Percentiles rank a stretch among this genome's conserved stretches.
Conservation (phyloP, 441 rosid species). For the Populus trichocarpa region DNA sequence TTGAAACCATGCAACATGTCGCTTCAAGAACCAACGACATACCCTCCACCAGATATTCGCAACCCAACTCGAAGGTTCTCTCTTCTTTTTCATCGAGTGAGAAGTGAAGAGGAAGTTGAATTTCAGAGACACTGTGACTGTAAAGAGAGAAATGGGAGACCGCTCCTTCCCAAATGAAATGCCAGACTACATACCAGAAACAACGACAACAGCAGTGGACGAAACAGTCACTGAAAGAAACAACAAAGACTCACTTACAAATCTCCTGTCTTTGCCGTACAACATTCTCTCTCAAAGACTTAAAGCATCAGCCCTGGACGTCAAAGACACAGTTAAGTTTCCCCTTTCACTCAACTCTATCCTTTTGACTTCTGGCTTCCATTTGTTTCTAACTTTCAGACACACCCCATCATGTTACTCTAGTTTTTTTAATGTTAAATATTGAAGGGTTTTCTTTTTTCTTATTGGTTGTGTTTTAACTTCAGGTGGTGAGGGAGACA, state of each 20-base stretch:
- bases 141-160: slow-evolving; percentile 37
- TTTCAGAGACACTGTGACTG: not conserved
- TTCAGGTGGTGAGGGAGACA: slow-evolving; percentile 59
- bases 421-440: not conserved
- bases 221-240: slow-evolving; percentile 12
- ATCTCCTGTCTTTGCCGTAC: slow-evolving; percentile 40
- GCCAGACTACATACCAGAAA: slow-evolving; percentile 33
- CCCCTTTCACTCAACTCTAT: not conserved
- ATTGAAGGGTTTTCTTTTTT: not conserved
- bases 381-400: not conserved
- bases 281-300: slow-evolving; percentile 33
- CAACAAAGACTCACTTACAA: slow-evolving; percentile 30
- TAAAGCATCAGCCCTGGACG: slow-evolving; percentile 34
- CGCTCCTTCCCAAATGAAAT: slow-evolving; percentile 52
- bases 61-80: not conserved
- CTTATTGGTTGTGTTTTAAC: slow-evolving; percentile 1
- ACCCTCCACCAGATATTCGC: not conserved
- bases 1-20: not conserved
- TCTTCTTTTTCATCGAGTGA: not conserved
- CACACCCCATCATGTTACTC: not conserved
- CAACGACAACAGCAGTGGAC: not conserved
- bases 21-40: not conserved
- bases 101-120: not conserved
- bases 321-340: slow-evolving; percentile 42
- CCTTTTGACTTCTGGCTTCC: not conserved